Evolutionary conservation across 371 early-diverging fungal species (phyloP).

Genomic region (Rhizopus microsporus): DNA sequence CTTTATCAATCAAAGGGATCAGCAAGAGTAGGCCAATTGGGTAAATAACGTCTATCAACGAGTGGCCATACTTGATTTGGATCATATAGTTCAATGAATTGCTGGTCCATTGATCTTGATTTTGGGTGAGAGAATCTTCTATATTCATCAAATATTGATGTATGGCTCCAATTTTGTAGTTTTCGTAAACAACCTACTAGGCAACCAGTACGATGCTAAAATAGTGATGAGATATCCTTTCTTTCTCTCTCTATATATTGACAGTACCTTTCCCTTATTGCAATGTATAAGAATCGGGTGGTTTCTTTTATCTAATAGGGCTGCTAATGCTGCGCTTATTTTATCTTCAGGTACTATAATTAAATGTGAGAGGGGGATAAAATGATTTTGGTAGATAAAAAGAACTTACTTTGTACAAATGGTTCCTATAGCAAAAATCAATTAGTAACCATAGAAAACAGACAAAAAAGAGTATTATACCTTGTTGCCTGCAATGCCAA

Average conservation of each 20-base stretch:
- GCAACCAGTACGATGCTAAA: constrained; percentile 93
- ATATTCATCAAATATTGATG: constrained; percentile 97
- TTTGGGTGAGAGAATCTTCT: constrained; percentile 92
- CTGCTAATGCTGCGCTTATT: constrained; percentile 85
- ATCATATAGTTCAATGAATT: constrained; percentile 96
- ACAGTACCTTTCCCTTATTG: constrained; percentile 90
- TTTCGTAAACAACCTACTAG: constrained; percentile 93
- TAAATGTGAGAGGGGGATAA: neutral
- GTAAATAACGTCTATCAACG: constrained; percentile 66
- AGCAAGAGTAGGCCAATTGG: constrained; percentile 77
- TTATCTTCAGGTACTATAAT: constrained; percentile 82
- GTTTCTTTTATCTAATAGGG: constrained; percentile 82
- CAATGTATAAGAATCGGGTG: constrained; percentile 96
- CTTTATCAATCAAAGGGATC: constrained; percentile 19
- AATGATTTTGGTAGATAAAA: neutral
- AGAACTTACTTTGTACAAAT: constrained; percentile 87
- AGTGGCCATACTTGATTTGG: constrained; percentile 75
- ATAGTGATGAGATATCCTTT: neutral
- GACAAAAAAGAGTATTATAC: constrained; percentile 35
- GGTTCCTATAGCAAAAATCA: constrained; percentile 69
- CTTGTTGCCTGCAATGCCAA: constrained; percentile 96
- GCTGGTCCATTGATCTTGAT: constrained; percentile 94
- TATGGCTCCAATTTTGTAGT: constrained; percentile 91
- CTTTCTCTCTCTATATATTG: neutral
- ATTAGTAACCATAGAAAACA: neutral